Base-by-base conservation (phyloP, 768 basidiomycete species). In the Porpolomopsis calyptriformis region DNA sequence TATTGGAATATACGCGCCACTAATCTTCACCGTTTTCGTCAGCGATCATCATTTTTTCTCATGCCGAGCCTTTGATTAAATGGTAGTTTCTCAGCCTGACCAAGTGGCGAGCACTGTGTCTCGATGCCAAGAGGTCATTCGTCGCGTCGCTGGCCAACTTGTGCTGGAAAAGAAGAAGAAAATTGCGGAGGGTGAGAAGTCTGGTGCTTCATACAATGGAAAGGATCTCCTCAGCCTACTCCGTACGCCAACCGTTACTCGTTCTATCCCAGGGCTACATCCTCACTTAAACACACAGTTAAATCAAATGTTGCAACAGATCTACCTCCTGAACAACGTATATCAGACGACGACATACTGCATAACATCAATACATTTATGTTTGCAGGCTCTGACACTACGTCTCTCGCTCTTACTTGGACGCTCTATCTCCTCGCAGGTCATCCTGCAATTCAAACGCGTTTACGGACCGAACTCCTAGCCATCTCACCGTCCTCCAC, bases 311-410 rank as follows among this genome's bases (percentile, higher is more conserved):
- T 78, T 48, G 78, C 86, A 2, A 74, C 68, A 0, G 85, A 90
- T 49, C 65, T 87, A 12, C 71, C 78, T 25, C 67, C 68, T 0
- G 79, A 83, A 40, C 77, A 83, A 51, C 76, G 81, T 27, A 80
- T 94, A 52, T 84, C 89, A 0, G 92, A 96, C 56, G 79, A 84
- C 24, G 92, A 94, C 55, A 81, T 93, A 42, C 69, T 91, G 9
- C 70, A 87, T 56, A 90, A 80, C 49, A 80, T 93, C 61, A 88
- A 85, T 54, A 91, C 89, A 0, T 85, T 93, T 60, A 78, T 91
- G 72, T 89, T 91, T 58, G 88, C 85, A 18, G 91, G 91, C 3
- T 87, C 90, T 10, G 89, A 93, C 55, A 88, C 89, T 0, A 83
- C 83, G 9, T 85, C 85, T 2, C 76, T 92, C 23, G 74, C 82